Evolutionary conservation across 768 basidiomycete genomes (phyloP).

Genomic region (Jaapia argillacea): DNA sequence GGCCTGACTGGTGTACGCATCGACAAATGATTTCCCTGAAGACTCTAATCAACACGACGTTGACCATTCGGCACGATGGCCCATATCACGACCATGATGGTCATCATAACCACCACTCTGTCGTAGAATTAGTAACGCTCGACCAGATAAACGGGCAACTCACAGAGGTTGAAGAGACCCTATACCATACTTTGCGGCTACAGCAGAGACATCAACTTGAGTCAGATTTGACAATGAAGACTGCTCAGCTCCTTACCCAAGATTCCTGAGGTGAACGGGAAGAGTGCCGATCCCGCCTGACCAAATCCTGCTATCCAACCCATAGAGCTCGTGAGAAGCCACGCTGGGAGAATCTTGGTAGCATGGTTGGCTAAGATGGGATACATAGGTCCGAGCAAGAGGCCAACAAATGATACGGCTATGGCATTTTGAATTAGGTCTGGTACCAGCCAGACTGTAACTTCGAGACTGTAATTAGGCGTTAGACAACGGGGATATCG

Average conservation of each 20-base stretch:
- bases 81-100: slow-evolving; percentile 12
- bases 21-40: too few relatives aligned
- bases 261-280: slow-evolving; percentile 42
- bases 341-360: slow-evolving; percentile 29
- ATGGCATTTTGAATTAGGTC: slow-evolving; percentile 43
- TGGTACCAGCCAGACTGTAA: slow-evolving; percentile 49
- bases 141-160: slow-evolving; percentile 12
- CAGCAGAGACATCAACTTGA: too few relatives aligned
- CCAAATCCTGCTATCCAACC: slow-evolving; percentile 47
- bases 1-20: too few relatives aligned
- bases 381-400: slow-evolving; percentile 39
- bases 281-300: slow-evolving; percentile 36
- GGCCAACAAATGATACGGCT: slow-evolving; percentile 42
- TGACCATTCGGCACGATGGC: slow-evolving; percentile 8
- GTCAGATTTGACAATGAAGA: too few relatives aligned
- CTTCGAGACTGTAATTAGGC: slow-evolving; percentile 31
- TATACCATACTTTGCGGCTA: slow-evolving; percentile 31
- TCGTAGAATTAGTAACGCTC: background rate
- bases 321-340: slow-evolving; percentile 17
- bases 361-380: slow-evolving; percentile 32
- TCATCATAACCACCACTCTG: slow-evolving; percentile 12
- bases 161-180: slow-evolving; percentile 39
- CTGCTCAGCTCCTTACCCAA: too few relatives aligned
- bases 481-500: background rate
- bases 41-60: background rate